These are phyloP conservation scores for Coleophoma cylindrospora DNA, from an alignment of 2,329 filamentous ascomycete species.

Conservation along the genomic window DNA sequence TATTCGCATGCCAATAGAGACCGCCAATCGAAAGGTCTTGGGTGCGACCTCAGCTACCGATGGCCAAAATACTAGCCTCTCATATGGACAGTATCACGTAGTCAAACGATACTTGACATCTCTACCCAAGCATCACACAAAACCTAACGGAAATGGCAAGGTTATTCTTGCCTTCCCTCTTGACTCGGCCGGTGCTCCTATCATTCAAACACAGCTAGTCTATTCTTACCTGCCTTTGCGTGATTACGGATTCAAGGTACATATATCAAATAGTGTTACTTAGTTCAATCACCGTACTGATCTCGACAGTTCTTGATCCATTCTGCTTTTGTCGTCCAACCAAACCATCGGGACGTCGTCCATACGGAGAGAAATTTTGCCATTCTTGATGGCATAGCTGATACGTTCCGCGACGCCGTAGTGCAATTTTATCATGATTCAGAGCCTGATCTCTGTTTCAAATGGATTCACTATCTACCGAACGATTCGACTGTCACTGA, in stretches of 20 bases:
- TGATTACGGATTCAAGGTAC: conserved; percentile 15
- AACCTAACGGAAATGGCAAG: too few relatives aligned
- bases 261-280: background rate
- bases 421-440: conserved; percentile 32
- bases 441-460: background rate
- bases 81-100: too few relatives aligned
- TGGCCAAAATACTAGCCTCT: too few relatives aligned
- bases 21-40: background rate
- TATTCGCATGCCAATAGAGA: too few relatives aligned
- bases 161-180: too few relatives aligned
- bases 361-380: conserved; percentile 32
- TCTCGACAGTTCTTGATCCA: conserved; percentile 39
- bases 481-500: too few relatives aligned
- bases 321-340: conserved; percentile 42
- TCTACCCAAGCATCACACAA: too few relatives aligned
- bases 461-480: too few relatives aligned
- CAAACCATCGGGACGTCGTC: conserved; percentile 36
- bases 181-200: too few relatives aligned
- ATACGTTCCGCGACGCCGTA: conserved; percentile 34
- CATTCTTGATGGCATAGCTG: conserved; percentile 31
- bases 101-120: too few relatives aligned
- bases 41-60: too few relatives aligned
- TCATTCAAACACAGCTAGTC: background rate
- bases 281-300: background rate
- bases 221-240: conserved; percentile 18